Base-by-base conservation (phyloP, 306 rosid species). In the Adenanthera pavonina region DNA sequence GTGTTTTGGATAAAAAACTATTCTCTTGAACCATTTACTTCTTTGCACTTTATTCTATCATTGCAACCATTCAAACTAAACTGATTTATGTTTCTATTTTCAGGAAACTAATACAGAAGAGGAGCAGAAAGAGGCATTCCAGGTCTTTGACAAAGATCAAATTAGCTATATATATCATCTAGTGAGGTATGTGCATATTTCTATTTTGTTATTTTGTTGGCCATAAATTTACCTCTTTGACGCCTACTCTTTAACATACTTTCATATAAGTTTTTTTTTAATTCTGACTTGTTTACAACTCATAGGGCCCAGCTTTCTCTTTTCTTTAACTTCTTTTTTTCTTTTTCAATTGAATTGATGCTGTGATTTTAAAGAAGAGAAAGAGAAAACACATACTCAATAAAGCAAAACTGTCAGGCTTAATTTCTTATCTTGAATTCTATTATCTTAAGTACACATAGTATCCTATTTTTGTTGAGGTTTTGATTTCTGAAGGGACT, bases 111-210 rank as follows among this genome's bases (percentile, higher is more conserved):
- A 95, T 81, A 94, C 87, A 5, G 97, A 92, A 74, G 98, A 95
- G 59, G 98, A 95, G 81, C 94, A 91, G 1, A 92, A 88, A 76
- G 98, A 92, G 85, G 98, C 97, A 69, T 95, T 95, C 90, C 91
- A 92, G 83, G 98, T 95, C 62, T 95, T 95, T 84, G 97, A 95
- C 82, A 95, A 91, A 83, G 98, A 94, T 78, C 97, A 94, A 85
- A 92, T 92, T 81, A 97, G 98, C 16, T n/a, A n/a, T 94, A 84
- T 70, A 92, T 94, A 67, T 95, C 98, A 30, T 97, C 98, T 20
- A 92, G 75, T 71, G 98, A 92, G 93, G 98, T 94, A 88, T 46
- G 44, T 79, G 19, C 19, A 20, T 36, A n/a, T 36, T 51, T 3
- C 15, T 52, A 74, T 80, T n/a, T 20, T 0, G 34, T 64, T 12